These are phyloP conservation scores for Psilocybe cubensis DNA, from an alignment of 768 basidiomycete species.

Conservation along the genomic window DNA sequence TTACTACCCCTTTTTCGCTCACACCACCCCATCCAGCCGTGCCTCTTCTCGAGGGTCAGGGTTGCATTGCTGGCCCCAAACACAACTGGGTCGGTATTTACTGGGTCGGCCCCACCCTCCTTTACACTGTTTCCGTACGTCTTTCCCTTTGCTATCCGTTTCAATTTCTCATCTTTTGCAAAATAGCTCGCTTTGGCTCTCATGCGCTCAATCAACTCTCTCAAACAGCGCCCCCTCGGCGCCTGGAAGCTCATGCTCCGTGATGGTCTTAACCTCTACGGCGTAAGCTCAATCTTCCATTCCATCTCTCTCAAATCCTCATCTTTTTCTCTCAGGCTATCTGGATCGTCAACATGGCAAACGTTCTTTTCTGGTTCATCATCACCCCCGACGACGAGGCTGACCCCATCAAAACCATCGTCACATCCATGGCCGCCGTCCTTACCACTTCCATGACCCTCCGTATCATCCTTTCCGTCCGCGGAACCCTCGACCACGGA, in stretches of 20 bases:
- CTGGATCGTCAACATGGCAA: conserved; percentile 79
- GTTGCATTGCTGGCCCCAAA: conserved; percentile 85
- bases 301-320: background rate
- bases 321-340: conserved; percentile 49
- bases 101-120: conserved; percentile 78
- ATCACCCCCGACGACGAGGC: conserved; percentile 59
- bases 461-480: conserved; percentile 83
- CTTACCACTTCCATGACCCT: conserved; percentile 88
- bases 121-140: conserved; percentile 71
- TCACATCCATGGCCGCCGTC: conserved; percentile 83
- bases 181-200: conserved; percentile 62
- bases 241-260: conserved; percentile 90
- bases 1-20: conserved; percentile 1
- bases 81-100: conserved; percentile 85
- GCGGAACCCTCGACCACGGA: conserved; percentile 73
- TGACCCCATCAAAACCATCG: conserved; percentile 82
- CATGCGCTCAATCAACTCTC: conserved; percentile 59
- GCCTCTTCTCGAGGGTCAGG: conserved; percentile 72
- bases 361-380: conserved; percentile 89
- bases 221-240: conserved; percentile 57
- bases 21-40: conserved; percentile 50
- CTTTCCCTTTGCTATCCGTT: background rate
- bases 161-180: conserved; percentile 13
- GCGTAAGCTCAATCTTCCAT: conserved; percentile 42
- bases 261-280: conserved; percentile 86